Conservation (phyloP, 2,329 filamentous ascomycete genomes). For the Fusarium secorum region DNA sequence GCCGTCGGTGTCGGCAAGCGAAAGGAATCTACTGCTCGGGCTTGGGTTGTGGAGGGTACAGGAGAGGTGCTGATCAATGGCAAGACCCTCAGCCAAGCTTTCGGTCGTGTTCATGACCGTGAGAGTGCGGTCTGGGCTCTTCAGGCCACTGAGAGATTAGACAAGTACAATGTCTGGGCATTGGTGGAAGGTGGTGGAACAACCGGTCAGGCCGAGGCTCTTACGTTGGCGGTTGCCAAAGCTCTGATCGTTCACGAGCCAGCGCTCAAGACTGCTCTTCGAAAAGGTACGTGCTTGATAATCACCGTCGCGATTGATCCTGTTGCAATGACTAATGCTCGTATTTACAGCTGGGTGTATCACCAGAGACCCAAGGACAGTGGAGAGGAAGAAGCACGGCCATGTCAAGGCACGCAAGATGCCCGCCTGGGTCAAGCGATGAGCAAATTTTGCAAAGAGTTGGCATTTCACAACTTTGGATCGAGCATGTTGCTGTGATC, state of each 20-base stretch:
- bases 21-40: slow-evolving; percentile 86
- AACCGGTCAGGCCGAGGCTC: slow-evolving; percentile 93
- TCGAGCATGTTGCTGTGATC: slow-evolving; percentile 27
- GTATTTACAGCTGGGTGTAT: slow-evolving; percentile 80
- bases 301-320: slow-evolving; percentile 7
- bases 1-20: slow-evolving; percentile 83
- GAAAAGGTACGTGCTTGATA: slow-evolving; percentile 74
- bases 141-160: slow-evolving; percentile 79
- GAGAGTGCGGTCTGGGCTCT: slow-evolving; percentile 94
- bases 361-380: slow-evolving; percentile 86
- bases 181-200: slow-evolving; percentile 85
- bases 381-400: slow-evolving; percentile 98
- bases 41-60: slow-evolving; percentile 89
- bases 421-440: slow-evolving; percentile 95
- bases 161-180: slow-evolving; percentile 98
- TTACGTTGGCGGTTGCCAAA: slow-evolving; percentile 89
- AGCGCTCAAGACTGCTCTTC: slow-evolving; percentile 82
- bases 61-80: slow-evolving; percentile 92
- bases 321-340: slow-evolving; percentile 52
- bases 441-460: slow-evolving; percentile 37
- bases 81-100: slow-evolving; percentile 80
- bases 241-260: slow-evolving; percentile 92
- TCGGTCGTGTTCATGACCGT: slow-evolving; percentile 88
- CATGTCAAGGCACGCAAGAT: slow-evolving; percentile 97
- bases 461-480: slow-evolving; percentile 20